Base-by-base conservation (phyloP, 2,329 filamentous ascomycete species). In the Bipolaris cookei region DNA sequence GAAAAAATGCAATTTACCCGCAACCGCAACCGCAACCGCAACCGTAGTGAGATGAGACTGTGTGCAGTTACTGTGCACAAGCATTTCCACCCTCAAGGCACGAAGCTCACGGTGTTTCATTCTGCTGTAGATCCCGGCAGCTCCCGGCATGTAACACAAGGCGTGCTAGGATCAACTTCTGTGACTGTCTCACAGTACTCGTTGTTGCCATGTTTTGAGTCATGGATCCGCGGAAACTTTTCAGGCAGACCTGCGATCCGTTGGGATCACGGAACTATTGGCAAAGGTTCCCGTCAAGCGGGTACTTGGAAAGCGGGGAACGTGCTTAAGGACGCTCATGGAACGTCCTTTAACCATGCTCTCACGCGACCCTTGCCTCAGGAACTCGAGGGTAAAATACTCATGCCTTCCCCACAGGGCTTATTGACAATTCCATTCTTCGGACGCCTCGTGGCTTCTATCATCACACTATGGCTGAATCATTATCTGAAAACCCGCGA, bases 401-500 rank as follows among this genome's bases (percentile, higher is more conserved):
- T 48, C 23, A 54, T 45, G 18, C 21, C 41, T 57, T 45, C 42
- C 54, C 38, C 54, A 42, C 37, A 41, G 46, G 20, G 34, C 20
- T 20, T 20, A 16, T 20, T 20, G n/a, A 44, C 23, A 38, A 42
- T 47, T 20, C 45, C 44, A 23, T 44, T 16, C 21, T 45, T 10
- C 32, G n/a, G 51, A 54, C 39, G 37, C 38, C 54, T 30, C 37
- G 18, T n/a, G 38, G 38, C 50, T n/a, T 49, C 35, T 23, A 16
- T 30, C 21, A 57, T 32, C 54, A 49, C 38, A 44, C 43, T 45
- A 58, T 58, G 55, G 34, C 44, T 44, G 51, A 28, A 23, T 46
- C 39, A 35, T 49, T 55, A 35, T 46, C 48, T 21, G 54, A 63
- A 5, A 69, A 70, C 48, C 57, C 66, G 30, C 66, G 70, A 18